Evolutionary conservation across 805 yeast species (phyloP).

Genomic region (Candida coleopterorum): DNA sequence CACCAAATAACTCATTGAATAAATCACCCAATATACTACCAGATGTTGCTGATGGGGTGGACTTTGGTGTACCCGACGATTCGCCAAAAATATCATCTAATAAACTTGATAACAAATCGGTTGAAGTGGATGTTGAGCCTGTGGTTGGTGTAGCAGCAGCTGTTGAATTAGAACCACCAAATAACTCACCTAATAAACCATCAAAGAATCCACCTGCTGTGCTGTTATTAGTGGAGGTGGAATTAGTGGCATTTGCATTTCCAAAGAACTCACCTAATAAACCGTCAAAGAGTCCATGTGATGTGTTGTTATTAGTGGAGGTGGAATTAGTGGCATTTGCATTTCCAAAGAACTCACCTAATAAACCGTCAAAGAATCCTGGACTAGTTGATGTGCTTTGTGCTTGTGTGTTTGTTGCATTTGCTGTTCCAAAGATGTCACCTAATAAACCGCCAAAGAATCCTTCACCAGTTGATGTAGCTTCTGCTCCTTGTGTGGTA

Average conservation of each 20-base stretch:
- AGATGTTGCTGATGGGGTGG: constrained; percentile 1
- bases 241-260: neutral
- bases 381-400: neutral
- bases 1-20: constrained; percentile 6
- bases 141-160: constrained; percentile 1
- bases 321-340: too few species aligned
- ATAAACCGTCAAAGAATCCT: neutral
- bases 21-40: constrained; percentile 3
- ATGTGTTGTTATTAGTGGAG: too few species aligned
- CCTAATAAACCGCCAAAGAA: constrained; percentile 1
- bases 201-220: constrained; percentile 2
- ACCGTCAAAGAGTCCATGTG: constrained; percentile 4
- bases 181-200: constrained; percentile 4
- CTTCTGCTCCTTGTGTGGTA: too few species aligned
- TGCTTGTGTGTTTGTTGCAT: too few species aligned
- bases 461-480: constrained; percentile 1
- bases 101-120: neutral
- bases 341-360: constrained; percentile 2
- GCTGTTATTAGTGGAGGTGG: neutral
- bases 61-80: neutral
- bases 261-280: constrained; percentile 3
- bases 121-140: neutral
- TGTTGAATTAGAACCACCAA: constrained; percentile 1
- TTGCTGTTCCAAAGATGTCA: constrained; percentile 2
- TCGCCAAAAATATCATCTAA: constrained; percentile 4